A percentile compares a stretch with the other conserved stretches of the same genome.
Conservation (phyloP, 2,329 filamentous ascomycete genomes). For the Cladobotryum protrusum region DNA sequence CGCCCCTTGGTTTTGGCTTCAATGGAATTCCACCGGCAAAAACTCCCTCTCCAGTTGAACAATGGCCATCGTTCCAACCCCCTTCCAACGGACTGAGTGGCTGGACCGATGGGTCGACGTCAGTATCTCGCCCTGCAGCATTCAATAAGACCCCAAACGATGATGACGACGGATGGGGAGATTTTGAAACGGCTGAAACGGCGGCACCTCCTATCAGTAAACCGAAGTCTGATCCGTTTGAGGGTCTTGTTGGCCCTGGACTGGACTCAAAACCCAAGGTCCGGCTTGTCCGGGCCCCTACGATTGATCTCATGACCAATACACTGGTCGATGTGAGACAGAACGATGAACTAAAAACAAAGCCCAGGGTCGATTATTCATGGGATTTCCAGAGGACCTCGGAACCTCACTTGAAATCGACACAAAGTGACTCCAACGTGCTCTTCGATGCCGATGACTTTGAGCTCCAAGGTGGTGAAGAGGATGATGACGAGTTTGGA, state of each 20-base stretch:
- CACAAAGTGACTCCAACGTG: conserved; percentile 43
- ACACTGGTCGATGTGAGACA: conserved; percentile 38
- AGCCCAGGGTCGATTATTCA: background rate
- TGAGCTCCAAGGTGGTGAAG: conserved; percentile 38
- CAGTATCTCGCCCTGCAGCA: conserved; percentile 8
- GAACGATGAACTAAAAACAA: background rate
- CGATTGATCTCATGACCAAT: conserved; percentile 49
- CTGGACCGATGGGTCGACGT: conserved; percentile 13
- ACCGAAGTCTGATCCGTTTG: background rate
- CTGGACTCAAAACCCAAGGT: conserved; percentile 12
- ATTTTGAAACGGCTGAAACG: conserved; percentile 55
- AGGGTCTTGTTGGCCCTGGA: background rate
- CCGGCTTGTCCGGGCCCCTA: conserved; percentile 39
- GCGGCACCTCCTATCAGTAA: conserved; percentile 11
- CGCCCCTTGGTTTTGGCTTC: conserved; percentile 21
- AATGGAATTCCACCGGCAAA: conserved; percentile 12
- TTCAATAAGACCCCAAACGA: conserved; percentile 29
- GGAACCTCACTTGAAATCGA: conserved; percentile 19
- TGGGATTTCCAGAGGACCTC: conserved; percentile 9
- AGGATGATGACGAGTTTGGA: conserved; percentile 54
- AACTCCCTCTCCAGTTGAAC: conserved; percentile 17
- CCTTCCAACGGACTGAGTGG: conserved; percentile 16
- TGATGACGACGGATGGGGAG: conserved; percentile 61
- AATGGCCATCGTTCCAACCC: conserved; percentile 27
- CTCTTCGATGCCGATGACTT: conserved; percentile 61